Conservation (phyloP, 78 protist genomes). For the Dictyostelium firmibasis region DNA sequence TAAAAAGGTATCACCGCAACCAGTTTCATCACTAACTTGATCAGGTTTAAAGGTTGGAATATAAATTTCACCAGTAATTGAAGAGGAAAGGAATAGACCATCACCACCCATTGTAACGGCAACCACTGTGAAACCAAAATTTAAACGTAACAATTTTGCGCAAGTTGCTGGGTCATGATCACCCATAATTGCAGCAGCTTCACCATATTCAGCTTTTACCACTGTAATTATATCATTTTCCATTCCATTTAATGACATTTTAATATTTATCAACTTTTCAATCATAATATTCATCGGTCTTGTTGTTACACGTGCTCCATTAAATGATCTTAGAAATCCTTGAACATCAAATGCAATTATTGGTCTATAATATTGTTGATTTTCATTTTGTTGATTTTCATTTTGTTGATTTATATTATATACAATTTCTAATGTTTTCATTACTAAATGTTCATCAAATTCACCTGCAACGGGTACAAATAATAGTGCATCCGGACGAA, state of each 20-base stretch:
- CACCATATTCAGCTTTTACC: constrained; percentile 69
- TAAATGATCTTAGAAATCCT: constrained; percentile 50
- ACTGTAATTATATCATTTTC: constrained; percentile 12
- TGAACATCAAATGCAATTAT: constrained; percentile 62
- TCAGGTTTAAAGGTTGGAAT: constrained; percentile 68
- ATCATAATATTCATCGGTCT: constrained; percentile 30
- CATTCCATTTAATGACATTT: neutral
- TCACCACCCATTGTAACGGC: constrained; percentile 76
- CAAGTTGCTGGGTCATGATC: constrained; percentile 52
- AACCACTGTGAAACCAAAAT: constrained; percentile 25
- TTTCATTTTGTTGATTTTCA: neutral
- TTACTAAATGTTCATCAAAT: constrained; percentile 19
- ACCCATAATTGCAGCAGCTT: constrained; percentile 65
- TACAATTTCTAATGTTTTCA: neutral
- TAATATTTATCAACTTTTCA: neutral
- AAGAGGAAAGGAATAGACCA: constrained; percentile 56
- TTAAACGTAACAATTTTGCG: neutral
- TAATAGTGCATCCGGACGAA: constrained; percentile 38
- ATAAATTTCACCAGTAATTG: constrained; percentile 47
- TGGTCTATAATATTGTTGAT: constrained; percentile 5
- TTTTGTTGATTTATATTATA: neutral
- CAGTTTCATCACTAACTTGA: constrained; percentile 62
- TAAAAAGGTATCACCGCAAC: constrained; percentile 69
- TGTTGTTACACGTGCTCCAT: constrained; percentile 40
- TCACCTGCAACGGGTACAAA: constrained; percentile 54